These are phyloP conservation scores for Beauveria australis DNA, from an alignment of 2,329 filamentous ascomycete species.

Conservation along the genomic window DNA sequence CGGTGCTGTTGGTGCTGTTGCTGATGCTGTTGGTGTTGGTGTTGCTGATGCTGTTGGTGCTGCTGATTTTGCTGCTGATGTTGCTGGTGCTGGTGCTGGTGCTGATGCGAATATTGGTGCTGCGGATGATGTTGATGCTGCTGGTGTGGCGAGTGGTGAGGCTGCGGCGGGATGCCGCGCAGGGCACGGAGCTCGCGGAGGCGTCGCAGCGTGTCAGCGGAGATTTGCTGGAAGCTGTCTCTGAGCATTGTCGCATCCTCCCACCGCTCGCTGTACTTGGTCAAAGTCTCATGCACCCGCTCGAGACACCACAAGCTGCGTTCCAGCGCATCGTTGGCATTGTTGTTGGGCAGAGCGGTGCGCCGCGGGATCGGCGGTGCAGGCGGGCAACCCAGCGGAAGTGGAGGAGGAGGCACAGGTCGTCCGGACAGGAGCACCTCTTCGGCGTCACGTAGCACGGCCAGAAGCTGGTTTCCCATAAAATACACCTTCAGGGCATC, in stretches of 20 bases:
- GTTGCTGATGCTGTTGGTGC: neutral
- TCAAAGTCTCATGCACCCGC: conserved; percentile 44
- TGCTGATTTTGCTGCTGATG: conserved; percentile 22
- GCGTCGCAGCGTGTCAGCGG: conserved; percentile 34
- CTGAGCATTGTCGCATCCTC: conserved; percentile 46
- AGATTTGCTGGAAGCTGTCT: conserved; percentile 44
- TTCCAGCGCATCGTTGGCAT: conserved; percentile 42
- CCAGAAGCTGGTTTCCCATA: conserved; percentile 55
- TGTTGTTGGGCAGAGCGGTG: conserved; percentile 25
- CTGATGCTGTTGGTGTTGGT: conserved; percentile 13
- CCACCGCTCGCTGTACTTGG: conserved; percentile 52
- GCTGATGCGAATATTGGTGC: conserved; percentile 17
- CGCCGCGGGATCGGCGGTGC: conserved; percentile 46
- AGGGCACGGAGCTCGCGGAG: conserved; percentile 30
- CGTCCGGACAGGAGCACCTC: conserved; percentile 46
- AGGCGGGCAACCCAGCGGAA: conserved; percentile 37
- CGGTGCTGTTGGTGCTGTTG: conserved; percentile 23
- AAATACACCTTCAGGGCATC: conserved; percentile 81
- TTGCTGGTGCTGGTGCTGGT: conserved; percentile 16
- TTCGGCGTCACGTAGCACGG: conserved; percentile 49
- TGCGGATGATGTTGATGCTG: conserved; percentile 22
- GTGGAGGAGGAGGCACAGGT: conserved; percentile 33
- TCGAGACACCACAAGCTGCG: conserved; percentile 49
- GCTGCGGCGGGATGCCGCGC: conserved; percentile 21
- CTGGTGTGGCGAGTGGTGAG: conserved; percentile 21